Evolutionary conservation across 2,329 filamentous ascomycete species (phyloP), one percentile per base, ranked within the genome.

Genomic region (Sporothrix curviconia): DNA sequence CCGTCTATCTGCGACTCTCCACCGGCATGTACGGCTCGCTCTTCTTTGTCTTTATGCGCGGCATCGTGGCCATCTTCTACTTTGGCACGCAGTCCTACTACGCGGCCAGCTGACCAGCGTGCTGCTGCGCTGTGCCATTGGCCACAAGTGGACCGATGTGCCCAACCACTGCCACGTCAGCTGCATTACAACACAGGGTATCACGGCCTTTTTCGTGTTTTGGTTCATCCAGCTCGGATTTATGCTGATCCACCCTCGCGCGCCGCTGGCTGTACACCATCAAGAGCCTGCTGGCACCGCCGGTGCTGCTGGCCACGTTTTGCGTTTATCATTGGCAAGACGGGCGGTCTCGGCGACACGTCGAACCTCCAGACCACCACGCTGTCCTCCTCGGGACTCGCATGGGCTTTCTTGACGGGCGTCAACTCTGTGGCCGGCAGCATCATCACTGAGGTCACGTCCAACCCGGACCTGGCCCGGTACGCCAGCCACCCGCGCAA

Each of bases 181-280:
- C 70, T 15, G 72, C 58, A 66, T 66, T 40, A 66, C 66, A 8
- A 62, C 59, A 24, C 66, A 65, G 2, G 66, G 67, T 39, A 67
- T 74, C 44, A 70, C 68, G 0, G 65, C 66, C 17, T 73, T 74
- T 52, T 73, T 74, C 60, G 62, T 74, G 49, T 67, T 69, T 32
- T 74, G 72, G 72, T 53, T 72, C 9, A 54, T 72, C 22, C 68
- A 74, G 58, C 64, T 74, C 19, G 56, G 58, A n/a, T 56, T 64
- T 22, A 59, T 58, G 42, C 44, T 61, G 64, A 64, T 73, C 50
- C 71, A 72, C 49, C 66, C 67, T 54, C 56, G 42, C 49, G 49
- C 14, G 28, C 49, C 49, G 56, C 42, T 58, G 56, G 56, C 56
- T 58, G 22, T 58, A 54, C 34, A 58, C 51, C n/a, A 19, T 42